phyloP scores from a whole-genome alignment of 2,329 filamentous ascomycete species.

The Neonectria ditissima region DNA sequence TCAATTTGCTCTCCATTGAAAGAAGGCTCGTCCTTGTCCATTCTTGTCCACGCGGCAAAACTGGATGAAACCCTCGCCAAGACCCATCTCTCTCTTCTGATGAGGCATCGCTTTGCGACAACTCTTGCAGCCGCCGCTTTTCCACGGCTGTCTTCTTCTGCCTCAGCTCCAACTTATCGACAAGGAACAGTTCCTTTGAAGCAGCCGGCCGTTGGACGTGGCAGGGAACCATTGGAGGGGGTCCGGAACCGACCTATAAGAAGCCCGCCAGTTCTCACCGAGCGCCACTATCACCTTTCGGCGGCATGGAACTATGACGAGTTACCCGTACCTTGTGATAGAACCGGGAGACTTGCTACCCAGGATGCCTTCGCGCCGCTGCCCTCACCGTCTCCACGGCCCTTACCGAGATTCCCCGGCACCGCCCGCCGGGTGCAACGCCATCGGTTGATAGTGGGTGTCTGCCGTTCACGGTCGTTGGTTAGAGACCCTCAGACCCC shows the following conservation, averaged over 20 bases:
- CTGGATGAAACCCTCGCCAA: slow-evolving; percentile 19
- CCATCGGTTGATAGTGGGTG: slow-evolving; percentile 12
- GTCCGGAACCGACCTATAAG: slow-evolving; percentile 23
- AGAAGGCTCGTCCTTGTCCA: slow-evolving; percentile 7
- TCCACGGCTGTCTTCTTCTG: background rate
- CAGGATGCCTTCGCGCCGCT: slow-evolving; percentile 1
- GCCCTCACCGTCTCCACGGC: slow-evolving; percentile 21
- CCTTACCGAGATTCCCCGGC: slow-evolving; percentile 17
- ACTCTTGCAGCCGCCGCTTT: background rate
- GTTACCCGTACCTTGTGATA: slow-evolving; percentile 19
- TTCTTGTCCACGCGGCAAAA: background rate
- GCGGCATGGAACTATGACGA: slow-evolving; percentile 39
- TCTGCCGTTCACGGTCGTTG: slow-evolving; percentile 3
- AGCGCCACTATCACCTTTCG: slow-evolving; percentile 43
- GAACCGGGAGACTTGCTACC: slow-evolving; percentile 6
- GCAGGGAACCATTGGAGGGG: slow-evolving; percentile 39
- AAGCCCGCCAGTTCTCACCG: slow-evolving; percentile 32
- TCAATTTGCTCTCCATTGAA: slow-evolving; percentile 1
- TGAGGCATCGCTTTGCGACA: slow-evolving; percentile 24
- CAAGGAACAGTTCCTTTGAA: slow-evolving; percentile 33
- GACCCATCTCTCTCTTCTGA: slow-evolving; percentile 24
- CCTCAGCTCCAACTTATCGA: slow-evolving; percentile 24
- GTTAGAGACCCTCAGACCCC: slow-evolving; percentile 2
- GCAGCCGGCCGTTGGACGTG: slow-evolving; percentile 40
- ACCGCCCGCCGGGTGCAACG: slow-evolving; percentile 12